phyloP scores from a whole-genome alignment of 2,329 filamentous ascomycete species.

The Paecilomyces fulvus region DNA sequence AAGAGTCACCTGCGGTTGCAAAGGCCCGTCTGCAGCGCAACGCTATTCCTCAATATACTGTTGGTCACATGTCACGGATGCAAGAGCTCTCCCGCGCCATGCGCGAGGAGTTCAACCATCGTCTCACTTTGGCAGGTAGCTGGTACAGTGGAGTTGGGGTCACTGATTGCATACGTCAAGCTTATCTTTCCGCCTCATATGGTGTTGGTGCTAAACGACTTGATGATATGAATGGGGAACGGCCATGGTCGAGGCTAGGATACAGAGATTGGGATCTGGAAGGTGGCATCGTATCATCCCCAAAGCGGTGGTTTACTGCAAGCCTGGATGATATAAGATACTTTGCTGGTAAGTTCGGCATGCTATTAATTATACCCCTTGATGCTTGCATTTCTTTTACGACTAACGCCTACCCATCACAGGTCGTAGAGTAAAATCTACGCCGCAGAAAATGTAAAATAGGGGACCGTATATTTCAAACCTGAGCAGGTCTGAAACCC shows the following conservation, averaged over 20 bases:
- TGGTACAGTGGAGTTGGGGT: slow-evolving; percentile 45
- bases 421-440: not conserved
- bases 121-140: slow-evolving; percentile 54
- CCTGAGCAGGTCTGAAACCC: not conserved
- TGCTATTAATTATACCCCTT: not conserved
- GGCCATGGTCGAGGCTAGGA: slow-evolving; percentile 14
- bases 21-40: slow-evolving; percentile 55
- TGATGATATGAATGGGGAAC: slow-evolving; percentile 1
- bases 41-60: slow-evolving; percentile 84
- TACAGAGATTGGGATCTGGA: slow-evolving; percentile 19
- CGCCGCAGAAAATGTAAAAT: not conserved
- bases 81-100: slow-evolving; percentile 49
- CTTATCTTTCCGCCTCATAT: slow-evolving; percentile 43
- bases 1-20: slow-evolving; percentile 51
- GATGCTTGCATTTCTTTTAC: not conserved
- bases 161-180: slow-evolving; percentile 49
- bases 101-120: slow-evolving; percentile 48
- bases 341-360: not conserved
- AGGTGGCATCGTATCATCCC: slow-evolving; percentile 22
- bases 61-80: slow-evolving; percentile 65
- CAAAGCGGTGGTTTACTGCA: slow-evolving; percentile 12
- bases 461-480: not conserved
- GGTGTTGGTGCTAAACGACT: slow-evolving; percentile 28
- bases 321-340: not conserved
- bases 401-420: not conserved